phyloP scores from a whole-genome alignment of 2,329 filamentous ascomycete genomes.

The Paracamarosporium sp. region DNA sequence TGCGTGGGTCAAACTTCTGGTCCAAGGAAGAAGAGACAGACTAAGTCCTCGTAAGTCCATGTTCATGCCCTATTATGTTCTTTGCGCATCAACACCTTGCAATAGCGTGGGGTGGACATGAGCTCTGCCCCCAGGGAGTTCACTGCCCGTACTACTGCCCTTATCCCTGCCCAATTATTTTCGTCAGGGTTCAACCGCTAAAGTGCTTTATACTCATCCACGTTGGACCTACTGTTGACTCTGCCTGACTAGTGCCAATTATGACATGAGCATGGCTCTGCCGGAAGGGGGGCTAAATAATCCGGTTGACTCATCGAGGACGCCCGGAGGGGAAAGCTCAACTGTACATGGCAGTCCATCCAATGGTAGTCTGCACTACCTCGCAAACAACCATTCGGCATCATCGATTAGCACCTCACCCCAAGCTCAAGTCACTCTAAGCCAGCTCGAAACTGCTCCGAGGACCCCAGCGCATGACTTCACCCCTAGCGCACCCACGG shows the following conservation, averaged over 20 bases:
- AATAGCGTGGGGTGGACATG: slow-evolving; percentile 4
- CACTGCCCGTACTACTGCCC: not conserved
- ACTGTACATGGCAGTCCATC: slow-evolving; percentile 9
- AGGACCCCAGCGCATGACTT: slow-evolving; percentile 8
- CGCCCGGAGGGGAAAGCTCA: slow-evolving; percentile 11
- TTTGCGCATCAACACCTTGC: slow-evolving; percentile 5
- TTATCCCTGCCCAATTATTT: slow-evolving; percentile 10
- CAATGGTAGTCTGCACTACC: slow-evolving; percentile 10
- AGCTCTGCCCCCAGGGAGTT: slow-evolving; percentile 6
- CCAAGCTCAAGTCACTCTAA: slow-evolving; percentile 11
- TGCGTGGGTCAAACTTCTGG: slow-evolving; percentile 14
- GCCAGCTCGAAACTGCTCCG: slow-evolving; percentile 7
- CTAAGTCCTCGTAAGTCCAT: slow-evolving; percentile 12
- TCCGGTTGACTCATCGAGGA: slow-evolving; percentile 10
- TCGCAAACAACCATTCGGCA: slow-evolving; percentile 9
- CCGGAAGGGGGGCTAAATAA: slow-evolving; percentile 10
- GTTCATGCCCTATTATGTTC: slow-evolving; percentile 1
- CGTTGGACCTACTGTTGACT: slow-evolving; percentile 12
- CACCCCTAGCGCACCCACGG: slow-evolving; percentile 6
- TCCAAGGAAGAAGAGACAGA: slow-evolving; percentile 11
- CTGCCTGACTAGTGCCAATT: slow-evolving; percentile 11
- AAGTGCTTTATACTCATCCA: slow-evolving; percentile 10
- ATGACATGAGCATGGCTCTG: slow-evolving; percentile 12
- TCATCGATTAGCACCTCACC: slow-evolving; percentile 8
- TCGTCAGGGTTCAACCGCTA: slow-evolving; percentile 10